Conservation (phyloP, 176 grass and related monocot genomes). For the Musa troglodytarum region DNA sequence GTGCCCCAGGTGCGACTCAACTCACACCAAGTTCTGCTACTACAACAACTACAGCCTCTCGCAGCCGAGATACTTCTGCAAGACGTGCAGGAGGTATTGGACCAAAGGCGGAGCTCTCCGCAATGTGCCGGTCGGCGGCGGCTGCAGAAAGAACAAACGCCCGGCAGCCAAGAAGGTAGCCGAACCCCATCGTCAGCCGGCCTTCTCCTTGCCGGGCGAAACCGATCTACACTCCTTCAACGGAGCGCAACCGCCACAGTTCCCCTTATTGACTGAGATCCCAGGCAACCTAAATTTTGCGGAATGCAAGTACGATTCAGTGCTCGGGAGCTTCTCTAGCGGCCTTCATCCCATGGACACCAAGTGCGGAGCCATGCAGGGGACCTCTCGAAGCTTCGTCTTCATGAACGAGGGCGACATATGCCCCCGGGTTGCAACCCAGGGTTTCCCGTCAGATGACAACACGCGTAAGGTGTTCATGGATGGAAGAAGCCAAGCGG, state of each 20-base stretch:
- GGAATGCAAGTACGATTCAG: constrained; percentile 4
- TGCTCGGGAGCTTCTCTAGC: neutral
- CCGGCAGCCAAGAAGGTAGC: constrained; percentile 36
- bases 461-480: neutral
- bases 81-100: constrained; percentile 94
- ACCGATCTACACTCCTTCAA: neutral
- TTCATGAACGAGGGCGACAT: neutral
- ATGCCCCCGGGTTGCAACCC: neutral
- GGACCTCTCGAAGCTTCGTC: neutral
- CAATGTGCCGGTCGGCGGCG: constrained; percentile 81
- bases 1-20: neutral
- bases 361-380: neutral
- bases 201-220: neutral
- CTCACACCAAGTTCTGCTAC: constrained; percentile 98
- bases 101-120: constrained; percentile 86
- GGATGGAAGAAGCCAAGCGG: neutral
- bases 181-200: neutral
- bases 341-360: neutral
- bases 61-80: constrained; percentile 95
- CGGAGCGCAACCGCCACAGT: neutral
- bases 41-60: constrained; percentile 99
- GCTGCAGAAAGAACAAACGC: constrained; percentile 93
- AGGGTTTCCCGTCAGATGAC: neutral
- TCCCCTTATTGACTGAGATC: neutral
- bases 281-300: neutral